Evolutionary conservation across 805 yeast genomes (phyloP).

Genomic region (Pichia cephalocereana): DNA sequence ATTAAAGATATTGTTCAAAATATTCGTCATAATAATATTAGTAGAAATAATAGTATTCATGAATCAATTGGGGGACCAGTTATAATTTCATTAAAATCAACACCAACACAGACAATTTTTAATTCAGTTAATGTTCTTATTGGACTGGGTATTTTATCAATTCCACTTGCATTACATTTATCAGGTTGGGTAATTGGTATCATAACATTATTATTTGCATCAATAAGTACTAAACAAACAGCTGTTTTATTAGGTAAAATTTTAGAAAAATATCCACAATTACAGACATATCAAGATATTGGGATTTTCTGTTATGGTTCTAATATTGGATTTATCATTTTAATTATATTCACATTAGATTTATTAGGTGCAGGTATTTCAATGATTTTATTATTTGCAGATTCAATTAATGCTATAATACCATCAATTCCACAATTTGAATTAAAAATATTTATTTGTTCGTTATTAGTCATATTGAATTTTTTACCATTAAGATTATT

Average conservation of each 20-base stretch:
- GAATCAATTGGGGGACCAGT: no score
- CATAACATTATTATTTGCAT: conserved; percentile 33
- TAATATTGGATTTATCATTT: conserved; percentile 33
- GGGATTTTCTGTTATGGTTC: conserved; percentile 43
- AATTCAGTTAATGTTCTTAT: conserved; percentile 69
- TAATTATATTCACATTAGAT: conserved; percentile 45
- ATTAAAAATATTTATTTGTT: conserved; percentile 35
- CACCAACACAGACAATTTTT: conserved; percentile 68
- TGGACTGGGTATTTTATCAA: conserved; percentile 67
- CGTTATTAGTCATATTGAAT: conserved; percentile 35
- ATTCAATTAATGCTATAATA: conserved; percentile 45
- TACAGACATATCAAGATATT: conserved; percentile 52
- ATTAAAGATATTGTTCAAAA: conserved; percentile 1
- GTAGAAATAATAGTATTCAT: neutral
- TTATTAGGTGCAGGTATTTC: conserved; percentile 53
- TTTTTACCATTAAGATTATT: conserved; percentile 67
- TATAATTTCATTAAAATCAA: conserved; percentile 33
- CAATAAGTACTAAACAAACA: conserved; percentile 42
- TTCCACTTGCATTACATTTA: conserved; percentile 59
- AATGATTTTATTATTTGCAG: conserved; percentile 50
- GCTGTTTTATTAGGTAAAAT: conserved; percentile 48
- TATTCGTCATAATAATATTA: neutral
- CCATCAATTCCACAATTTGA: conserved; percentile 29
- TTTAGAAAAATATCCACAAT: conserved; percentile 28
- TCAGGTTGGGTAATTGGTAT: conserved; percentile 60